Conservation (phyloP, 768 basidiomycete genomes). For the Boletus coccyginus region DNA sequence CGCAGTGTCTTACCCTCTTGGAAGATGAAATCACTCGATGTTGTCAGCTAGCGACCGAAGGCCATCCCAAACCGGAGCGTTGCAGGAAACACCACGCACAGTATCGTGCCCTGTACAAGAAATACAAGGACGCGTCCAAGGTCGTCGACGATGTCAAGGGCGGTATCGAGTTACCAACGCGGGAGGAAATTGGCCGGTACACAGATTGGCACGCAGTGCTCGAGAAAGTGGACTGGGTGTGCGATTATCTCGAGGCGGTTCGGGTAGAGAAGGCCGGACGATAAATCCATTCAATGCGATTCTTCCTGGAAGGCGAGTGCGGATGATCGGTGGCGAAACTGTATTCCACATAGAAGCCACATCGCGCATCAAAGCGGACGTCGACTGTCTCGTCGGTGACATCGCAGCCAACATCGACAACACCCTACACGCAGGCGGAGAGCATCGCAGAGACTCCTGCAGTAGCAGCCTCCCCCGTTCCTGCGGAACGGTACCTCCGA, state of each 20-base stretch:
- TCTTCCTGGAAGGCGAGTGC: conserved; percentile 29
- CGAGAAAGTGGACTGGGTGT: conserved; percentile 22
- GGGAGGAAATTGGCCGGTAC: conserved; percentile 12
- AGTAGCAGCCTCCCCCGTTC: conserved; percentile 23
- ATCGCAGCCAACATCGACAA: conserved; percentile 48
- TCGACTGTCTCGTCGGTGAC: conserved; percentile 40
- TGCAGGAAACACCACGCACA: conserved; percentile 28
- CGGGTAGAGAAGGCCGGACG: conserved; percentile 31
- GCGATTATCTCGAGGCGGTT: conserved; percentile 32
- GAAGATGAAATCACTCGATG: conserved; percentile 30
- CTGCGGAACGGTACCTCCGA: conserved; percentile 33
- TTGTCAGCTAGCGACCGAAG: conserved; percentile 16
- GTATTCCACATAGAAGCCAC: conserved; percentile 14
- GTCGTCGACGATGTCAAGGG: conserved; percentile 21
- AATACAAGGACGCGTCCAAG: conserved; percentile 30
- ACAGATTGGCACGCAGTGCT: conserved; percentile 11
- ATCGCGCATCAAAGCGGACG: conserved; percentile 26
- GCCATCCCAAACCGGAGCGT: conserved; percentile 13
- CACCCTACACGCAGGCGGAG: conserved; percentile 36
- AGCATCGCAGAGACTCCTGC: conserved; percentile 30
- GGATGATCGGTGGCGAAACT: no score
- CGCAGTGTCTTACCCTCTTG: conserved; percentile 18
- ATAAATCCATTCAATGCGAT: conserved; percentile 30
- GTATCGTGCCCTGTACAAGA: conserved; percentile 21
- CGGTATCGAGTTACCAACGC: conserved; percentile 16